Base-by-base conservation (phyloP, 306 rosid genomes). In the Clitoria ternatea region DNA sequence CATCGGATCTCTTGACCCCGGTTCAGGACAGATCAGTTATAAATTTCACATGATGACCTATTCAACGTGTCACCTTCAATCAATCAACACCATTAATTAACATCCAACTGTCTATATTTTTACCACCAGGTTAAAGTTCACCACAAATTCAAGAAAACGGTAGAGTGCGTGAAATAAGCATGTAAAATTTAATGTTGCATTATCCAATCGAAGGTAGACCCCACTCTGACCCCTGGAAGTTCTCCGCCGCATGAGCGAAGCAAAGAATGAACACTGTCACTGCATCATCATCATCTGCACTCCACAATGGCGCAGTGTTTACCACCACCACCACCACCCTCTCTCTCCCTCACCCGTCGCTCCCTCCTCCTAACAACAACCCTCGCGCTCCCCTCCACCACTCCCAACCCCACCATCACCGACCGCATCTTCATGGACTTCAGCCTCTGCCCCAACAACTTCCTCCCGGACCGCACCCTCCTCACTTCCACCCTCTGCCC, bases 401-500 rank as follows among this genome's bases (percentile, higher is more conserved):
- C 73, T 3, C 81, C 86, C 7, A 87, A 82, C 73, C 87, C 92
- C 68, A 93, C 92, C 37, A 66, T 93, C 77, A 93, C 98, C 48
- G 96, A 93, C 82, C 96, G 98, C 24, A 57, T 90, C 65, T 93
- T 88, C 87, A 77, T 93, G 77, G 98, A 93, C 72, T 90, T 93
- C 89, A 82, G 85, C 78, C 87, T 93, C 83, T 93, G 96, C 82
- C 89, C 97, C 50, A 85, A 87, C 63, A 74, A 68, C 78, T 87
- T 78, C 89, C 90, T 85, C 63, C 85, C 91, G 32, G 67, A 45
- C 69, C 90, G 96, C 18, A 70, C 90, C 75, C 86, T 82, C 79
- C 52, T 48, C 59, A 5, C 77, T 13, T 53, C 70, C 68, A 30
- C 81, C n/a, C 88, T 88, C 77, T 93, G 98, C 86, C 75, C 93